Percentiles rank a stretch among this genome's conserved stretches.
Conservation (phyloP, 1,139 yeast genomes). For the Sugiyamaella neomexicana region DNA sequence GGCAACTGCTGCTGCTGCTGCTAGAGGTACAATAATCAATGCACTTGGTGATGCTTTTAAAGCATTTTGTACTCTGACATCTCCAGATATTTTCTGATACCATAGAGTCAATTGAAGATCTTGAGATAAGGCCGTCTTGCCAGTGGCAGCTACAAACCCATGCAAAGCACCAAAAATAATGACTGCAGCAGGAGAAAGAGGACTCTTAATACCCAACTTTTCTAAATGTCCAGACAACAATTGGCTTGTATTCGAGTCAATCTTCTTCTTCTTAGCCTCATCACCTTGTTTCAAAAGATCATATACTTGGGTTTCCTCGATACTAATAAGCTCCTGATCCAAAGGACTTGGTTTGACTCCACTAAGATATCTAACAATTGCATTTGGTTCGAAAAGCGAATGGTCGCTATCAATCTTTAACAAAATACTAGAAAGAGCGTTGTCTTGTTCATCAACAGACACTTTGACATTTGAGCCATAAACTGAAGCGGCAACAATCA, state of each 20-base stretch:
- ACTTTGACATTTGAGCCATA: constrained; percentile 20
- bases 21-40: constrained; percentile 16
- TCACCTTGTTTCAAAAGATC: constrained; percentile 32
- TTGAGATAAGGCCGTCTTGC: constrained; percentile 37
- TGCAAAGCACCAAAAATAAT: constrained; percentile 37
- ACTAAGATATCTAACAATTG: constrained; percentile 57
- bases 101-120: constrained; percentile 37
- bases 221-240: constrained; percentile 19
- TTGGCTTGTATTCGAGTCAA: constrained; percentile 28
- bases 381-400: constrained; percentile 68
- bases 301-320: constrained; percentile 33
- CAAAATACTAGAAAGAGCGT: neutral
- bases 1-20: constrained; percentile 36
- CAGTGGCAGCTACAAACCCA: constrained; percentile 35
- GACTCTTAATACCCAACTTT: constrained; percentile 23
- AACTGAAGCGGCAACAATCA: constrained; percentile 27
- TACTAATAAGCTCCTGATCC: constrained; percentile 28
- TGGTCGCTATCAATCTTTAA: constrained; percentile 23
- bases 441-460: constrained; percentile 8
- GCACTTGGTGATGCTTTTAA: constrained; percentile 17
- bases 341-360: constrained; percentile 30
- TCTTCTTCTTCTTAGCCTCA: constrained; percentile 27
- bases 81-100: constrained; percentile 37
- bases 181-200: constrained; percentile 31
- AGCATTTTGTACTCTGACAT: constrained; percentile 31